phyloP scores from a whole-genome alignment of 345 rosid genomes.

The Populus tremula region DNA sequence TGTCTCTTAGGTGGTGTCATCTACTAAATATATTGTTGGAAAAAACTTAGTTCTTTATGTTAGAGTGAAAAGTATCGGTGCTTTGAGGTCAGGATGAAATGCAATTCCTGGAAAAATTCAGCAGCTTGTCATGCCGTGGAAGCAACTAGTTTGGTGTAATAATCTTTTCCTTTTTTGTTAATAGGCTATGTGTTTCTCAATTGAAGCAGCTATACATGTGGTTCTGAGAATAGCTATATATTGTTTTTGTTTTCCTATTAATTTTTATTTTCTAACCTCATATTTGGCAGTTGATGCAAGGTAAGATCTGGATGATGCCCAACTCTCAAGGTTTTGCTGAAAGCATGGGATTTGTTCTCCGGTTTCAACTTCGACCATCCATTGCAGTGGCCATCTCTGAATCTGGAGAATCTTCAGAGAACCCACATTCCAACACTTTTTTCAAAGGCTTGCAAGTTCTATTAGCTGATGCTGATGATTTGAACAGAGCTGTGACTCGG shows the following conservation, averaged over 20 bases:
- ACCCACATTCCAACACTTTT: slow-evolving; percentile 51
- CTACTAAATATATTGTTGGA: too few relatives aligned
- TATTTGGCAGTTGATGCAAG: slow-evolving; percentile 72
- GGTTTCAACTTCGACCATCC: slow-evolving; percentile 57
- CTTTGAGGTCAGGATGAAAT: too few relatives aligned
- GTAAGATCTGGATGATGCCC: slow-evolving; percentile 68
- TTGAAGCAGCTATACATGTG: too few relatives aligned
- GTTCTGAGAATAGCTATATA: too few relatives aligned
- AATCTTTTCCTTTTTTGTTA: too few relatives aligned
- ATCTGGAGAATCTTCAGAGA: slow-evolving; percentile 49
- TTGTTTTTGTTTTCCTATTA: neutral
- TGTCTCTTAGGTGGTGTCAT: too few relatives aligned
- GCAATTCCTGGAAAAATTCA: too few relatives aligned
- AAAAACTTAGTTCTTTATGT: too few relatives aligned
- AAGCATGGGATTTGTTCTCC: slow-evolving; percentile 71
- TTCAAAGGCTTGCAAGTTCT: slow-evolving; percentile 71
- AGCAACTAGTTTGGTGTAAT: too few relatives aligned
- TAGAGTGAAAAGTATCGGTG: too few relatives aligned
- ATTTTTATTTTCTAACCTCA: neutral
- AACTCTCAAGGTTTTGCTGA: slow-evolving; percentile 54
- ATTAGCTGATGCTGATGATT: slow-evolving; percentile 66
- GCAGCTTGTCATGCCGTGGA: too few relatives aligned
- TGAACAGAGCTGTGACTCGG: slow-evolving; percentile 71
- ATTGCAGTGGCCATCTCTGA: slow-evolving; percentile 39
- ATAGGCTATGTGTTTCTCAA: neutral